Conservation (phyloP, 306 rosid genomes). For the Trifolium pratense region DNA sequence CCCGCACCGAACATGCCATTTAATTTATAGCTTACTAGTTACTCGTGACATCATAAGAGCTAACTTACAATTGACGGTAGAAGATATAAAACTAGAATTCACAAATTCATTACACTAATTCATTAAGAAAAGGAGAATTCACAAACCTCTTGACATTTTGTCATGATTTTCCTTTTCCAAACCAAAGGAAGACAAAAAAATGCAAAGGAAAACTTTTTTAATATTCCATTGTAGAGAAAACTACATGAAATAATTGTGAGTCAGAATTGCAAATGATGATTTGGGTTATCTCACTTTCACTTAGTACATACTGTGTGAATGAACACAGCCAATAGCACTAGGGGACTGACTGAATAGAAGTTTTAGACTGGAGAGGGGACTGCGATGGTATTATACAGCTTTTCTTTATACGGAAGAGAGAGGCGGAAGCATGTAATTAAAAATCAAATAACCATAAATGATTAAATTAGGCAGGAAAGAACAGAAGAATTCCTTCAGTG, state of each 20-base stretch:
- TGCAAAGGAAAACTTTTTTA: neutral
- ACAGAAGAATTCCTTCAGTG: conserved; percentile 14
- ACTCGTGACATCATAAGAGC: neutral
- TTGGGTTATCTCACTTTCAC: neutral
- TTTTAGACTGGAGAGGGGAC: neutral
- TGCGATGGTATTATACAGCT: neutral
- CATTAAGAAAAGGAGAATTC: neutral
- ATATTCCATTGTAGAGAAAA: conserved; percentile 2
- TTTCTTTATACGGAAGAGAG: neutral
- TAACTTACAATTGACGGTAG: neutral
- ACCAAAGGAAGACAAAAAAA: conserved; percentile 6
- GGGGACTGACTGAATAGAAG: neutral
- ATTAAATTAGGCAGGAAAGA: conserved; percentile 1
- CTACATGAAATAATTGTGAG: neutral
- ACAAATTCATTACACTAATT: conserved; percentile 22
- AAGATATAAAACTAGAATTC: neutral
- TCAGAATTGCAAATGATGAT: neutral
- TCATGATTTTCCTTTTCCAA: neutral
- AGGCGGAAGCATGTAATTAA: neutral
- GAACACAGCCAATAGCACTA: neutral
- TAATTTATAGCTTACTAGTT: neutral
- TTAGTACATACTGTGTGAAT: neutral
- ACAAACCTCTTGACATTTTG: conserved; percentile 12
- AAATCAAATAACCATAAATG: conserved; percentile 4
- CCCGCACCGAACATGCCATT: conserved; percentile 13